These are phyloP conservation scores for Ophiostoma pallidulum DNA, from an alignment of 2,329 filamentous ascomycete genomes.

Conservation along the genomic window DNA sequence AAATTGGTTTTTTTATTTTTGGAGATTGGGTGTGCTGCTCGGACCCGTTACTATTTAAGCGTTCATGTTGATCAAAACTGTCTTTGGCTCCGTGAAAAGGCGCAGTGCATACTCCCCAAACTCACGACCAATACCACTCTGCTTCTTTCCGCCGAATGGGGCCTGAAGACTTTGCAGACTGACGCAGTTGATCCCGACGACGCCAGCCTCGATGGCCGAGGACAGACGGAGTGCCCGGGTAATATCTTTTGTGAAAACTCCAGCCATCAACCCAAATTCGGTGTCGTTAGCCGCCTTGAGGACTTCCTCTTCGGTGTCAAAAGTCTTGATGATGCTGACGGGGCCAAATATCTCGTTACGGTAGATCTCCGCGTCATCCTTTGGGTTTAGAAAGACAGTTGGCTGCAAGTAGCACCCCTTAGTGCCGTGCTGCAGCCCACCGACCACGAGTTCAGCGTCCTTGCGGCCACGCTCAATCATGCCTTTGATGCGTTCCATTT, in stretches of 20 bases:
- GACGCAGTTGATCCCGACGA: constrained; percentile 42
- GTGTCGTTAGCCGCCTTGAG: constrained; percentile 40
- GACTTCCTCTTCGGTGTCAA: constrained; percentile 42
- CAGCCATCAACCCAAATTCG: constrained; percentile 41
- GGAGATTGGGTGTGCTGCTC: background rate
- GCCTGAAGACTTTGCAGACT: constrained; percentile 21
- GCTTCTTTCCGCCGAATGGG: constrained; percentile 32
- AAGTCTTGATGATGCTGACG: constrained; percentile 39
- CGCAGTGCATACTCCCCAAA: constrained; percentile 8
- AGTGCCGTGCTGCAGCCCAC: constrained; percentile 32
- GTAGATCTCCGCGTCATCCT: constrained; percentile 30
- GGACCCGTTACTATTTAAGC: background rate
- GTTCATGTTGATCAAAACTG: constrained; percentile 33
- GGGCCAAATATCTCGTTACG: constrained; percentile 44
- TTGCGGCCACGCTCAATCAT: constrained; percentile 27
- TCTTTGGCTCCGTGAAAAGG: constrained; percentile 35
- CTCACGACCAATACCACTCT: constrained; percentile 29
- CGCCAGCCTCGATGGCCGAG: constrained; percentile 41
- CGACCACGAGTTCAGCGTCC: constrained; percentile 30
- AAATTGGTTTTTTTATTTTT: too few relatives aligned
- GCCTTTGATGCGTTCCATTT: constrained; percentile 50
- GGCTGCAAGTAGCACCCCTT: too few relatives aligned
- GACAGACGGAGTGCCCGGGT: constrained; percentile 24
- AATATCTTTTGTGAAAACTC: constrained; percentile 41
- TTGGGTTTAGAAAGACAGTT: constrained; percentile 26